A percentile compares a stretch with the other conserved stretches of the same genome.
Evolutionary conservation across 1,284 basidiomycete genomes (phyloP).

Genomic region (Ceratobasidium sp.): DNA sequence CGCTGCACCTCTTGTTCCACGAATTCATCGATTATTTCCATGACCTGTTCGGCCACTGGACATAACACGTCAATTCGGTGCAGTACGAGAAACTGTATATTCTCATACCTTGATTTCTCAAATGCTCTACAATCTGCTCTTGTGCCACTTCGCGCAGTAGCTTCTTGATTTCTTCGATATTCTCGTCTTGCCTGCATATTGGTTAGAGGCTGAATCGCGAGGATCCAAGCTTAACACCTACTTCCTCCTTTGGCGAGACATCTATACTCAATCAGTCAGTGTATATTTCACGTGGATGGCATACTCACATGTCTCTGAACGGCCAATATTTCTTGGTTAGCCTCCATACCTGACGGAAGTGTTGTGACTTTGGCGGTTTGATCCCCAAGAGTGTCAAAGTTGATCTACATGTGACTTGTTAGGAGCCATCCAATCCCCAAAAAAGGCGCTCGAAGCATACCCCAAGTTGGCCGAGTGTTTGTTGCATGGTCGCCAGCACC

Average conservation of each 20-base stretch:
- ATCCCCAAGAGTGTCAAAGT: slow-evolving; percentile 37
- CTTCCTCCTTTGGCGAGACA: slow-evolving; percentile 43
- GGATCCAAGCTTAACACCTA: not conserved
- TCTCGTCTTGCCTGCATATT: slow-evolving; percentile 36
- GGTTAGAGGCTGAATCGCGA: not conserved
- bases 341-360: slow-evolving; percentile 33
- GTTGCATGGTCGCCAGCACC: slow-evolving; percentile 29
- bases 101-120: slow-evolving; percentile 37
- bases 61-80: not conserved
- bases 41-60: slow-evolving; percentile 39
- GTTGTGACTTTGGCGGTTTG: slow-evolving; percentile 43
- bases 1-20: slow-evolving; percentile 42
- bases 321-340: slow-evolving; percentile 41
- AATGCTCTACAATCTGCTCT: slow-evolving; percentile 49
- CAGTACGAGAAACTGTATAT: not conserved
- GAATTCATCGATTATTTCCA: slow-evolving; percentile 48
- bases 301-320: slow-evolving; percentile 37
- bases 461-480: slow-evolving; percentile 19
- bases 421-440: too few species aligned
- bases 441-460: not conserved
- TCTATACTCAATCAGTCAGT: slow-evolving; percentile 9
- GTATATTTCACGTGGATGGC: not conserved
- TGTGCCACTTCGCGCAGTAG: slow-evolving; percentile 47
- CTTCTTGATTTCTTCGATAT: slow-evolving; percentile 42
- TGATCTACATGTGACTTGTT: slow-evolving; percentile 14